Evolutionary conservation across 2,329 filamentous ascomycete species (phyloP).

Genomic region (Claviceps humidiphila): DNA sequence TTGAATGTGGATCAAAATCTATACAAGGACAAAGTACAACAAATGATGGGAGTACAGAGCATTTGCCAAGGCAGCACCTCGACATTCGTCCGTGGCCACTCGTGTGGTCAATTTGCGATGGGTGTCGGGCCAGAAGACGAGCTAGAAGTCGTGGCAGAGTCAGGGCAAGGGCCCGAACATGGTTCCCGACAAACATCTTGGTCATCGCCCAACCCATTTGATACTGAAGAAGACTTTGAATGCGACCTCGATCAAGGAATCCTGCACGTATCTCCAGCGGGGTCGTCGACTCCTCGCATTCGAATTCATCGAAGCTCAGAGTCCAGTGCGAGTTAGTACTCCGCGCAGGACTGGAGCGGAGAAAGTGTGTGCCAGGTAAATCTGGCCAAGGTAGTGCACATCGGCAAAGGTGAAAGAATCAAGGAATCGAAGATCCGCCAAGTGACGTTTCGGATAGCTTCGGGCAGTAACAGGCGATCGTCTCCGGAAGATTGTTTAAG

Average conservation of each 20-base stretch:
- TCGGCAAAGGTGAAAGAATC: conserved; percentile 2
- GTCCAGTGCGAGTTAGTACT: background rate
- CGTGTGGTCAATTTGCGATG: background rate
- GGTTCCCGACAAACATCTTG: background rate
- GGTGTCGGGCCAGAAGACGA: background rate
- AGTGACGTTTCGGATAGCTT: background rate
- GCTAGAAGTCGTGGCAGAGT: background rate
- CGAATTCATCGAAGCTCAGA: conserved; percentile 3
- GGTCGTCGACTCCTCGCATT: conserved; percentile 25
- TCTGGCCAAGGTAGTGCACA: conserved; percentile 6
- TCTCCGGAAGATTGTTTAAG: background rate
- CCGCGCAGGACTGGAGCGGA: background rate
- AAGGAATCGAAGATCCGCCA: conserved; percentile 1
- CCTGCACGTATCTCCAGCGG: conserved; percentile 21
- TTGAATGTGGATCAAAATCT: conserved; percentile 23
- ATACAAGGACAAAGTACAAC: conserved; percentile 21
- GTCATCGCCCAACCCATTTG: conserved; percentile 16
- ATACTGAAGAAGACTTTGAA: conserved; percentile 25
- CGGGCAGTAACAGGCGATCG: background rate
- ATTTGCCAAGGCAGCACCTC: background rate
- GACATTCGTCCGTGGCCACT: background rate
- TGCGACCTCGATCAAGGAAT: conserved; percentile 25
- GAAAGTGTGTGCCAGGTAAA: conserved; percentile 5
- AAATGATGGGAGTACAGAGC: background rate
- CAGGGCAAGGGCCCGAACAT: background rate